Base-by-base conservation (phyloP, 495 filamentous ascomycete genomes). In the Aspergillus cristatus region DNA sequence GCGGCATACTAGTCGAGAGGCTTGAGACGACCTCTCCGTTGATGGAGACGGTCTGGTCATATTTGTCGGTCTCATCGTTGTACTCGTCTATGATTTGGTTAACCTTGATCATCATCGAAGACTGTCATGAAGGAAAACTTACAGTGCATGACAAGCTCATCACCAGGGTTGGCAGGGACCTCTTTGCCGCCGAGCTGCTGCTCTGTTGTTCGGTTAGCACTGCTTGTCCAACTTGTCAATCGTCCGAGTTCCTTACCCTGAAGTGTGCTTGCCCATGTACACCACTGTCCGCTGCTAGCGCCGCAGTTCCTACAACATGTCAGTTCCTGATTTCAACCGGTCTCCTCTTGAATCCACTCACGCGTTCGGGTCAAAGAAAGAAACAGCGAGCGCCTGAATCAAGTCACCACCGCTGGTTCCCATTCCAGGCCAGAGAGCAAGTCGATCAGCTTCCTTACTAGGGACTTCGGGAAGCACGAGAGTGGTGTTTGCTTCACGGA, bases 351-450 rank as follows among this genome's bases (percentile, higher is more conserved):
- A 14, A 14, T 11, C 20, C 22, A 39, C 46, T 14, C 34, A 45
- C 43, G 54, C 55, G 11, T 42, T 38, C 3, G 54, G 54, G 25
- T 52, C 51, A 1, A 45, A 32, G 37, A 60, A 60, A 3, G 59
- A 63, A 6, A 59, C 55, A 5, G 55, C 55, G 13, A 63, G 40
- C 5, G 60, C 52, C 43, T 63, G 60, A 25, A 63, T 60, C 25
- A 63, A 40, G 30, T 63, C 60, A 18, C 60, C 60, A n/a, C 41
- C 49, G 18, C 53, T 57, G 5, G 57, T 63, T 8, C 57, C 57
- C 60, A 63, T 61, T 2, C 60, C 60, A 3, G 57, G 50, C 60
- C 60, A 63, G 7, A 63, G 41, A 2, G 60, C 57, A 14, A 61
- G 50, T 15, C 55, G 53, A 28, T 57, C 54, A 13, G 46, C 24